phyloP scores from a whole-genome alignment of 768 basidiomycete species.

The Psilocybe subaeruginosa region DNA sequence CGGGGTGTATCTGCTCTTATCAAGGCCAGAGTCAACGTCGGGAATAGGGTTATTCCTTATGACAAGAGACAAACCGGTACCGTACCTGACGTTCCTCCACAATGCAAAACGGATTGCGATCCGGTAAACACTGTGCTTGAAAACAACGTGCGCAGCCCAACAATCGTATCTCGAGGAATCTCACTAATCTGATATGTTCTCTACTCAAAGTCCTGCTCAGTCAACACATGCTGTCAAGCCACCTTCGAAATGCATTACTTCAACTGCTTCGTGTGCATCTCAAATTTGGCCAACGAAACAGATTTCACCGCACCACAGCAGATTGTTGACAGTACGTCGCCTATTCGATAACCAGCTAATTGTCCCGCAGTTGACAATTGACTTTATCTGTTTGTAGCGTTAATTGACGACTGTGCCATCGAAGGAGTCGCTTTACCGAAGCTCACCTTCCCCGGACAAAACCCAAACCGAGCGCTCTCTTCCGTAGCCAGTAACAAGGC shows the following conservation, averaged over 20 bases:
- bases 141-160: neutral
- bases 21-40: neutral
- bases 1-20: neutral
- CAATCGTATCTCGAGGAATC: neutral
- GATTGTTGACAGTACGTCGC: slow-evolving; percentile 35
- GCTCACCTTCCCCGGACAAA: slow-evolving; percentile 29
- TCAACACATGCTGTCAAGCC: slow-evolving; percentile 39
- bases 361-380: neutral
- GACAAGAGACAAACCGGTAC: slow-evolving; percentile 23
- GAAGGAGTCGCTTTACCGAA: slow-evolving; percentile 25
- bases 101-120: slow-evolving; percentile 35
- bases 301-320: slow-evolving; percentile 34
- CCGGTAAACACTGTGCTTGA: slow-evolving; percentile 23
- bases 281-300: slow-evolving; percentile 27
- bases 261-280: slow-evolving; percentile 45
- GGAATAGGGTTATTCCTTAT: neutral
- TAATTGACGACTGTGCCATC: slow-evolving; percentile 24
- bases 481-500: neutral
- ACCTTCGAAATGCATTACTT: slow-evolving; percentile 42
- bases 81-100: slow-evolving; percentile 26
- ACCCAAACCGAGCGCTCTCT: slow-evolving; percentile 11
- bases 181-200: neutral
- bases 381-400: slow-evolving; percentile 9
- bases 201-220: slow-evolving; percentile 27
- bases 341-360: neutral